phyloP scores from a whole-genome alignment of 2,329 filamentous ascomycete species.

The Monosporascus sp. region DNA sequence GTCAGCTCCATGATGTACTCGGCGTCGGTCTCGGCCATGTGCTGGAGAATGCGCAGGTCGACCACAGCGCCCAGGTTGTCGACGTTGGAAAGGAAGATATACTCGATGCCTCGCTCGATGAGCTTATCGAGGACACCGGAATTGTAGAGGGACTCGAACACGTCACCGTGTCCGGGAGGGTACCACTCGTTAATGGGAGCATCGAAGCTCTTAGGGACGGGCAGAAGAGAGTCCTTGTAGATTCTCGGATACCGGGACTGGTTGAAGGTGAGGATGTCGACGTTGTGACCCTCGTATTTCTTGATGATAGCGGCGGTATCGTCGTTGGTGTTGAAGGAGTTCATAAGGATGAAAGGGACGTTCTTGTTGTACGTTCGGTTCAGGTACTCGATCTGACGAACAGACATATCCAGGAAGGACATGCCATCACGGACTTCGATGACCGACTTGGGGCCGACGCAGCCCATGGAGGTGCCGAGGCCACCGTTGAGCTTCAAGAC shows the following conservation, averaged over 20 bases:
- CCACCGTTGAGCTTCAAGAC: conserved; percentile 99
- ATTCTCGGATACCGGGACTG: conserved; percentile 98
- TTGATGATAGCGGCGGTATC: conserved; percentile 99
- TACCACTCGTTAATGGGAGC: conserved; percentile 96
- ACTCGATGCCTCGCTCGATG: conserved; percentile 89
- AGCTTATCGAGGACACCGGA: conserved; percentile 97
- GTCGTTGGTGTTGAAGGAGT: conserved; percentile 99
- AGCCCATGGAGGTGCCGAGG: conserved; percentile 99
- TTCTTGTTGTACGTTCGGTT: conserved; percentile 98
- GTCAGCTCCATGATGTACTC: conserved; percentile 99
- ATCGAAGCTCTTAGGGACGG: conserved; percentile 83
- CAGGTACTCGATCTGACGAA: conserved; percentile 97
- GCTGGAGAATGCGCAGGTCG: conserved; percentile 94
- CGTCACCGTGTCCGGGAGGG: conserved; percentile 97
- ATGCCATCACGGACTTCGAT: conserved; percentile 99
- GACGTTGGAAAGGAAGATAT: conserved; percentile 97
- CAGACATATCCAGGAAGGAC: conserved; percentile 98
- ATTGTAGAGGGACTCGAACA: conserved; percentile 99
- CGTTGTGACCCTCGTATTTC: conserved; percentile 99
- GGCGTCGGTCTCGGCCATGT: conserved; percentile 95
- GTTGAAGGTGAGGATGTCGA: conserved; percentile 99
- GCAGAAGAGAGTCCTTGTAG: conserved; percentile 95
- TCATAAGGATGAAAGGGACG: conserved; percentile 98
- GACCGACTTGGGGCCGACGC: conserved; percentile 97
- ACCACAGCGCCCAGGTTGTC: conserved; percentile 98